Evolutionary conservation across 2,329 filamentous ascomycete species (phyloP).

Genomic region (Ceratocystiopsis brevicomis): DNA sequence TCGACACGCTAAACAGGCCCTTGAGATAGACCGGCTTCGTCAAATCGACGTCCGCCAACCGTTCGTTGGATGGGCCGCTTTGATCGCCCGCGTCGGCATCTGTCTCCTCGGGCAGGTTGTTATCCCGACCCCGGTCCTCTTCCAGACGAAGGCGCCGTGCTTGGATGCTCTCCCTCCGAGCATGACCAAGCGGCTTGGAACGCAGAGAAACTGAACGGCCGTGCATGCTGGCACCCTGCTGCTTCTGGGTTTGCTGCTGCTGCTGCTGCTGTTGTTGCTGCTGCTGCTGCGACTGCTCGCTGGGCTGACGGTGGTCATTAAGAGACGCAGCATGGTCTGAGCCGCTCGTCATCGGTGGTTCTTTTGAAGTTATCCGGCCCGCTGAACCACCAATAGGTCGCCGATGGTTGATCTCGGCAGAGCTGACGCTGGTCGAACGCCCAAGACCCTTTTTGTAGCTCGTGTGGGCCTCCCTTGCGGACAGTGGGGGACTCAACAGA

Average conservation of each 20-base stretch:
- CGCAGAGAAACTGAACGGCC: constrained; percentile 46
- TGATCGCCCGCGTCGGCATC: constrained; percentile 54
- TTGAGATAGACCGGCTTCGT: constrained; percentile 92
- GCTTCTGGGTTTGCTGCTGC: constrained; percentile 18
- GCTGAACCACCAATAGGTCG: constrained; percentile 19
- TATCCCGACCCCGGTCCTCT: constrained; percentile 34
- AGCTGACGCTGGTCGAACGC: constrained; percentile 81
- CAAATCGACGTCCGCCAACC: constrained; percentile 51
- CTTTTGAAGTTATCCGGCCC: constrained; percentile 28
- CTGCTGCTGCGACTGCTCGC: too few species aligned
- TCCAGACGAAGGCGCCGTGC: constrained; percentile 52
- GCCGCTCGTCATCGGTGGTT: constrained; percentile 56
- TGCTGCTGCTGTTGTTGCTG: constrained; percentile 23
- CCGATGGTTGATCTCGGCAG: constrained; percentile 58
- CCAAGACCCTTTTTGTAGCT: constrained; percentile 53
- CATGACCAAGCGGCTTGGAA: constrained; percentile 77
- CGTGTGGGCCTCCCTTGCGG: constrained; percentile 35
- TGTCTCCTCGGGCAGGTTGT: constrained; percentile 78
- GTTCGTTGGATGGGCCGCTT: constrained; percentile 40
- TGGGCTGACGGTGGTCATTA: constrained; percentile 27
- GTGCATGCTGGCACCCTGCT: constrained; percentile 24
- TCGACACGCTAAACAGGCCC: constrained; percentile 90
- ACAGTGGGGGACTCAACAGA: constrained; percentile 53
- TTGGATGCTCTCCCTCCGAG: constrained; percentile 80
- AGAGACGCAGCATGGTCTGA: constrained; percentile 49